Conservation (phyloP, 306 rosid species). For the Canavalia gladiata region DNA sequence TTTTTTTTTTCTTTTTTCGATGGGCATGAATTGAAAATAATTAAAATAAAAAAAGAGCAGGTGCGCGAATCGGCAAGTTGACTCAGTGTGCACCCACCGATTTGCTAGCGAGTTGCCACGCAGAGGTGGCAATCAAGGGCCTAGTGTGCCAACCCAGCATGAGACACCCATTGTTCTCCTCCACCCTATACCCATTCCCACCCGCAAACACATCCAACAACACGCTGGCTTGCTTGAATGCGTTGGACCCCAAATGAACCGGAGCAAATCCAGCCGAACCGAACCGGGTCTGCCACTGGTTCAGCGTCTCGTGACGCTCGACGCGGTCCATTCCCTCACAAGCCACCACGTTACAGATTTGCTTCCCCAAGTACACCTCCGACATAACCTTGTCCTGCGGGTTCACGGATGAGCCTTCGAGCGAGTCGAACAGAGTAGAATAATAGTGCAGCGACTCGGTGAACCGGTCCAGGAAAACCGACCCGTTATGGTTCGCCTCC, state of each 20-base stretch:
- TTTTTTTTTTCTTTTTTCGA: constrained; percentile 34
- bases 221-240: constrained; percentile 94
- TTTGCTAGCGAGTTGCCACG: constrained; percentile 70
- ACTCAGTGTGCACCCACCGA: constrained; percentile 62
- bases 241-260: constrained; percentile 88
- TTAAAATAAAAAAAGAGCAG: background rate
- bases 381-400: constrained; percentile 76
- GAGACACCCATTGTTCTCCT: constrained; percentile 79
- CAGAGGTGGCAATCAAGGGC: constrained; percentile 88
- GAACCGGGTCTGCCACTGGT: constrained; percentile 80
- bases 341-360: constrained; percentile 90
- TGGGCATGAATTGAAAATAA: constrained; percentile 28
- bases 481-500: constrained; percentile 86
- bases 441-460: constrained; percentile 91
- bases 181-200: constrained; percentile 90
- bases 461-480: constrained; percentile 79
- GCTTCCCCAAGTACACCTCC: constrained; percentile 88
- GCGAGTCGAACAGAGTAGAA: constrained; percentile 92
- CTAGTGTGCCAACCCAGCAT: constrained; percentile 94
- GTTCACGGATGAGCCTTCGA: constrained; percentile 78
- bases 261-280: constrained; percentile 68
- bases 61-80: background rate
- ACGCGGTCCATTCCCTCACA: constrained; percentile 88
- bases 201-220: constrained; percentile 73
- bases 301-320: constrained; percentile 82